phyloP scores from a whole-genome alignment of 768 basidiomycete genomes.

The Rhodotorula paludigena region DNA sequence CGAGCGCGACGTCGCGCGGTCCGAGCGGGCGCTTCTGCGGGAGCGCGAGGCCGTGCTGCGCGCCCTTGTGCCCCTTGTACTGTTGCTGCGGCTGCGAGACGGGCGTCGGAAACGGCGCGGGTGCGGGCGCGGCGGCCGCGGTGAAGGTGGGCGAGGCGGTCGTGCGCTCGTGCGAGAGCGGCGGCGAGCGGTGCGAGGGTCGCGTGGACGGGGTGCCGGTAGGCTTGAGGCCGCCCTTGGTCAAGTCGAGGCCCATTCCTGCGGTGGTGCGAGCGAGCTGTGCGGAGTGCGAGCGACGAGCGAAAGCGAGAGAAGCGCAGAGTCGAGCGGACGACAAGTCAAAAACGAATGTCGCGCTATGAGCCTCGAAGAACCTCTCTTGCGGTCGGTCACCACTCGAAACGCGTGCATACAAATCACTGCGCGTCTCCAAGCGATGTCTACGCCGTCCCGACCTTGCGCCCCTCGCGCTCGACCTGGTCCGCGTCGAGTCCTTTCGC shows the following conservation, averaged over 20 bases:
- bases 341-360: too few species aligned
- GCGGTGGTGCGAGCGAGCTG: neutral
- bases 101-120: neutral
- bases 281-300: neutral
- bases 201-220: neutral
- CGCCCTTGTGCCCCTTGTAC: too few species aligned
- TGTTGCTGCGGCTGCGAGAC: too few species aligned
- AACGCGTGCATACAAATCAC: too few species aligned
- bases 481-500: conserved; percentile 6
- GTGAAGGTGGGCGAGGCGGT: neutral
- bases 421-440: neutral
- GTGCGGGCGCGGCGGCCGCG: too few species aligned
- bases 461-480: conserved; percentile 10
- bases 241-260: neutral
- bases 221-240: neutral
- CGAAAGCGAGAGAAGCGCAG: neutral
- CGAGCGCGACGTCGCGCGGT: too few species aligned
- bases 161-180: neutral
- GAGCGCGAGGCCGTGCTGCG: too few species aligned
- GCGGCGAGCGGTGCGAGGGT: neutral
- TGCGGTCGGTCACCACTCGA: too few species aligned
- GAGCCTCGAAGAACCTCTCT: too few species aligned
- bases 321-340: neutral
- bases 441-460: conserved; percentile 2
- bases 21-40: too few species aligned